These are phyloP conservation scores for Aristolochia californica DNA, from an alignment of 164 flowering plant genomes.

Conservation along the genomic window DNA sequence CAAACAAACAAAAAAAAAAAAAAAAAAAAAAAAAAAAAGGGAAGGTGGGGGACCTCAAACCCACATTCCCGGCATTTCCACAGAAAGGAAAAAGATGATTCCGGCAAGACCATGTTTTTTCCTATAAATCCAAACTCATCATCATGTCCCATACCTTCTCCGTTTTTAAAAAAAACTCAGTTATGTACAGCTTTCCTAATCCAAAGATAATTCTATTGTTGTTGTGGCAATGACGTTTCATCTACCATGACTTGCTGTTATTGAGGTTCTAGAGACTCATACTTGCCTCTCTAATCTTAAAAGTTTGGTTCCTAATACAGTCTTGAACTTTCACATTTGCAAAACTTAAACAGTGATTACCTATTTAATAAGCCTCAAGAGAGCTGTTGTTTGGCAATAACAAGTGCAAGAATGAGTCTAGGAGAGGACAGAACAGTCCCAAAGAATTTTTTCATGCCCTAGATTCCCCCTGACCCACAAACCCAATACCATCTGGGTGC, in stretches of 20 bases:
- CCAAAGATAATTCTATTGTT: not conserved
- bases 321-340: not conserved
- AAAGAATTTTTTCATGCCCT: not conserved
- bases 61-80: not conserved
- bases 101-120: not conserved
- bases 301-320: not conserved
- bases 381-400: not conserved
- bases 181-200: not conserved
- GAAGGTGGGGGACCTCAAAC: constrained; percentile 3
- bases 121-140: not conserved
- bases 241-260: not conserved
- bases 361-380: not conserved
- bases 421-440: not conserved
- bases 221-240: constrained; percentile 1
- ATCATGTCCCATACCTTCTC: not conserved
- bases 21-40: not conserved
- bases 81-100: not conserved
- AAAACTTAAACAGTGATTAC: not conserved
- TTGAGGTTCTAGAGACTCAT: not conserved
- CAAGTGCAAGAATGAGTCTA: not conserved
- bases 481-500: not conserved
- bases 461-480: not conserved
- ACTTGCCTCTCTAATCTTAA: not conserved
- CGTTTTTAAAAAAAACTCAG: not conserved
- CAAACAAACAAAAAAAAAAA: not conserved